Evolutionary conservation across 352 stramenopile species (phyloP).

Genomic region (Pythium myriotylum): DNA sequence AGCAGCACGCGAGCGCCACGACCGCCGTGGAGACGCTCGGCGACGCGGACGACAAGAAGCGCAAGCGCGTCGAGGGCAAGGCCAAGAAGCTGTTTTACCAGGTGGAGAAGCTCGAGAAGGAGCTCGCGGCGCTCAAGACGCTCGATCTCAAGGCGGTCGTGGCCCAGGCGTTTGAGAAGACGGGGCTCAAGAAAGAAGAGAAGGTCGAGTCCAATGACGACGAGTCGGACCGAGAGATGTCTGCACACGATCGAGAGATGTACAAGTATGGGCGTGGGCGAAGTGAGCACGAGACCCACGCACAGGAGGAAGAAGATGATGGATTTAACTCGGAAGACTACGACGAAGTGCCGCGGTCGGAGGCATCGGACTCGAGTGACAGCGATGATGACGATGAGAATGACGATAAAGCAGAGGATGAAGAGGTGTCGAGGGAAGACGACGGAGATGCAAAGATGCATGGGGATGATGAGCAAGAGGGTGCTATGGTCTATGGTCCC

Average conservation of each 20-base stretch:
- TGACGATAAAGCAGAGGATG: conserved; percentile 8
- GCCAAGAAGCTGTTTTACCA: conserved; percentile 42
- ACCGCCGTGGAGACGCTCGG: neutral
- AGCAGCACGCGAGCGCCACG: conserved; percentile 27
- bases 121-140: conserved; percentile 61
- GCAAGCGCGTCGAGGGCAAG: conserved; percentile 36
- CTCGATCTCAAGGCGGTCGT: conserved; percentile 57
- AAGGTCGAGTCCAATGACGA: conserved; percentile 8
- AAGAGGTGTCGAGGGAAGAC: conserved; percentile 3
- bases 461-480: conserved; percentile 9
- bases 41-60: conserved; percentile 28
- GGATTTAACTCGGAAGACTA: conserved; percentile 55
- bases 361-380: conserved; percentile 9
- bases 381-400: conserved; percentile 10
- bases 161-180: conserved; percentile 41
- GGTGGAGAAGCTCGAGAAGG: conserved; percentile 48
- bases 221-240: conserved; percentile 23
- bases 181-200: conserved; percentile 39
- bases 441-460: conserved; percentile 7
- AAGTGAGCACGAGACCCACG: neutral
- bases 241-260: conserved; percentile 19
- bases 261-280: conserved; percentile 28
- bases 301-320: conserved; percentile 30
- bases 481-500: conserved; percentile 6
- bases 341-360: conserved; percentile 21